Percentiles rank a stretch among this genome's conserved stretches.
These are phyloP conservation scores for Trypanosoma cruzi DNA, from an alignment of 208 protist genomes.

Conservation along the genomic window DNA sequence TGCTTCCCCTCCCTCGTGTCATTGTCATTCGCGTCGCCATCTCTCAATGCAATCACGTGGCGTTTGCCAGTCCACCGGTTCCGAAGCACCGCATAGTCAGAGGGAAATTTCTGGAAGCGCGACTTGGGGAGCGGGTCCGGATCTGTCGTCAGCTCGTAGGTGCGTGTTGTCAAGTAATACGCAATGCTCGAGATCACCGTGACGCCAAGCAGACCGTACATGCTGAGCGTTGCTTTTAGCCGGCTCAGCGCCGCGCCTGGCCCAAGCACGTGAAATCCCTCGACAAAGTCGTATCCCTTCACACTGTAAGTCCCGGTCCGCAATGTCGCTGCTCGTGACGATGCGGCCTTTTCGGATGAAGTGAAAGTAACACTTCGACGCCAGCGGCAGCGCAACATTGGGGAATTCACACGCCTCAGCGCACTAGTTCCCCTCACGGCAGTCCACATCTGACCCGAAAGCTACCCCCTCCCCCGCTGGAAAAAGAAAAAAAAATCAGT, in stretches of 20 bases:
- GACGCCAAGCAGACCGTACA: slow-evolving; percentile 34
- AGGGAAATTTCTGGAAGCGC: slow-evolving; percentile 59
- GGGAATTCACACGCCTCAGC: neutral
- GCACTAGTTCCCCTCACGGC: neutral
- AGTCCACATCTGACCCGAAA: neutral
- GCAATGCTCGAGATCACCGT: slow-evolving; percentile 31
- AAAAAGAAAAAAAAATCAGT: neutral
- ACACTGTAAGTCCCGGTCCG: slow-evolving; percentile 9
- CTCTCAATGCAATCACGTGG: slow-evolving; percentile 30
- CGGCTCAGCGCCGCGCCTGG: slow-evolving; percentile 29
- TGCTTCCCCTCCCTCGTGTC: neutral
- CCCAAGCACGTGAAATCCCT: slow-evolving; percentile 38
- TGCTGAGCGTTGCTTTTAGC: slow-evolving; percentile 25
- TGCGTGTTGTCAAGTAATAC: slow-evolving; percentile 68
- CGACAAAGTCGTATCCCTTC: slow-evolving; percentile 41
- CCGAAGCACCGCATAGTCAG: slow-evolving; percentile 68
- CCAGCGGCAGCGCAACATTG: neutral
- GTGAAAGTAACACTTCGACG: neutral
- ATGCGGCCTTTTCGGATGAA: neutral
- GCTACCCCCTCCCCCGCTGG: neutral
- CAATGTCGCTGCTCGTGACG: neutral
- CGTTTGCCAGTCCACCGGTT: slow-evolving; percentile 53
- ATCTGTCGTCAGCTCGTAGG: slow-evolving; percentile 67
- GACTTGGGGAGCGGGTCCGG: slow-evolving; percentile 44
- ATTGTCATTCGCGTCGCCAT: neutral